Conservation (phyloP, 2,329 filamentous ascomycete species). For the Alternaria sp. region DNA sequence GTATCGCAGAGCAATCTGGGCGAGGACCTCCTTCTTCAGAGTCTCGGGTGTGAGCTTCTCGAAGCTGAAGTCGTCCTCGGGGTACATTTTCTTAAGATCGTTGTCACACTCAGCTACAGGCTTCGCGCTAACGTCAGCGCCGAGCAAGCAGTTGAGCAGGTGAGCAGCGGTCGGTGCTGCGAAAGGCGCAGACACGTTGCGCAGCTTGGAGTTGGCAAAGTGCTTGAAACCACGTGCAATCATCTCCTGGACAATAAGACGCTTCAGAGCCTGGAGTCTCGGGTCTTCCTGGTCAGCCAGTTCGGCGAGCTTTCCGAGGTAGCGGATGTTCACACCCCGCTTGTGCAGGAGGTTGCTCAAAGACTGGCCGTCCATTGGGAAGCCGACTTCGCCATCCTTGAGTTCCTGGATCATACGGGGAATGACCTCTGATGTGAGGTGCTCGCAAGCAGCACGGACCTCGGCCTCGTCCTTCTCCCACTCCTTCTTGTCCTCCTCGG, state of each 20-base stretch:
- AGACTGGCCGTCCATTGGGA: slow-evolving; percentile 98
- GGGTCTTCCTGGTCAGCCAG: slow-evolving; percentile 68
- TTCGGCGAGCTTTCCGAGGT: slow-evolving; percentile 84
- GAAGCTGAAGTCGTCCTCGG: slow-evolving; percentile 83
- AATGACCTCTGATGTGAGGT: slow-evolving; percentile 78
- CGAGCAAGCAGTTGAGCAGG: slow-evolving; percentile 91
- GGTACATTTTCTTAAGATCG: slow-evolving; percentile 77
- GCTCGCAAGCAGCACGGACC: slow-evolving; percentile 83
- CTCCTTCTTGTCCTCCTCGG: slow-evolving; percentile 86
- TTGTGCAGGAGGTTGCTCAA: slow-evolving; percentile 90
- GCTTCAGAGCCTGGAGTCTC: slow-evolving; percentile 78
- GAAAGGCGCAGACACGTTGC: slow-evolving; percentile 80
- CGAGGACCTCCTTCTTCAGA: slow-evolving; percentile 74
- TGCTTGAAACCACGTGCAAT: slow-evolving; percentile 97
- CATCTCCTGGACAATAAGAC: slow-evolving; percentile 89
- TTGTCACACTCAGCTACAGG: slow-evolving; percentile 82
- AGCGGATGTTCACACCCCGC: slow-evolving; percentile 95
- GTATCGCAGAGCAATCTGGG: slow-evolving; percentile 77
- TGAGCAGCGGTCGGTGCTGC: slow-evolving; percentile 83
- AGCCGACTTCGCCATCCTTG: slow-evolving; percentile 90
- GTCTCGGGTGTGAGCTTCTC: slow-evolving; percentile 78
- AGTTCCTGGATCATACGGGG: slow-evolving; percentile 88
- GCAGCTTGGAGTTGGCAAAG: slow-evolving; percentile 79
- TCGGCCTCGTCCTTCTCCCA: slow-evolving; percentile 86
- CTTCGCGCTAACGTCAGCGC: slow-evolving; percentile 76